A percentile compares a stretch with the other conserved stretches of the same genome.
phyloP scores from a whole-genome alignment of 192 early-diverging fungal genomes.

The Globomyces pollinis-pini region DNA sequence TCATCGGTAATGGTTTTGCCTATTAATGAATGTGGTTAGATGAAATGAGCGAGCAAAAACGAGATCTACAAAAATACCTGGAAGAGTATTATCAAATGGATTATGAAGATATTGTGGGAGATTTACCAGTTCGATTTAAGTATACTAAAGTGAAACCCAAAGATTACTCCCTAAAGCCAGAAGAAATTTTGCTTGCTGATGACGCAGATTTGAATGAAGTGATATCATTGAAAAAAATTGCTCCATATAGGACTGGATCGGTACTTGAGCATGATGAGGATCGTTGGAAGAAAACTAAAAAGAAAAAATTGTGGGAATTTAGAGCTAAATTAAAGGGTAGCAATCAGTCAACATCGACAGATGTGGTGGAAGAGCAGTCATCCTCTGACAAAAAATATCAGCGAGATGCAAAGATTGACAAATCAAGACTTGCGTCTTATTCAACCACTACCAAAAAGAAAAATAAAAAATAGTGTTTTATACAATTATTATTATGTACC shows the following conservation, averaged over 20 bases:
- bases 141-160: slow-evolving; percentile 78
- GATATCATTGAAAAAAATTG: slow-evolving; percentile 77
- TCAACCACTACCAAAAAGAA: slow-evolving; percentile 7
- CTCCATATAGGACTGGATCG: slow-evolving; percentile 54
- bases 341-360: slow-evolving; percentile 2
- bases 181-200: slow-evolving; percentile 86
- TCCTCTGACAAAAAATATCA: slow-evolving; percentile 5
- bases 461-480: background rate
- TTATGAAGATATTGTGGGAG: slow-evolving; percentile 88
- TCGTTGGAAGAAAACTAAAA: slow-evolving; percentile 21
- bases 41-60: slow-evolving; percentile 32
- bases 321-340: slow-evolving; percentile 25
- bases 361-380: background rate
- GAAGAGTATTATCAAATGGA: slow-evolving; percentile 89
- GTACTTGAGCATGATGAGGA: slow-evolving; percentile 14
- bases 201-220: slow-evolving; percentile 81
- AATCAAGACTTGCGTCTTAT: slow-evolving; percentile 1
- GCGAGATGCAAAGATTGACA: slow-evolving; percentile 5
- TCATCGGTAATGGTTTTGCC: too few relatives aligned
- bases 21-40: slow-evolving; percentile 13
- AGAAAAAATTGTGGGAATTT: slow-evolving; percentile 38
- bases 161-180: slow-evolving; percentile 67
- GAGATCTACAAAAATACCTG: slow-evolving; percentile 60
- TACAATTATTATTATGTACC: too few relatives aligned
- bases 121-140: slow-evolving; percentile 81